These are phyloP conservation scores for Cryptococcus floricola DNA, from an alignment of 1,284 basidiomycete species.

Conservation along the genomic window DNA sequence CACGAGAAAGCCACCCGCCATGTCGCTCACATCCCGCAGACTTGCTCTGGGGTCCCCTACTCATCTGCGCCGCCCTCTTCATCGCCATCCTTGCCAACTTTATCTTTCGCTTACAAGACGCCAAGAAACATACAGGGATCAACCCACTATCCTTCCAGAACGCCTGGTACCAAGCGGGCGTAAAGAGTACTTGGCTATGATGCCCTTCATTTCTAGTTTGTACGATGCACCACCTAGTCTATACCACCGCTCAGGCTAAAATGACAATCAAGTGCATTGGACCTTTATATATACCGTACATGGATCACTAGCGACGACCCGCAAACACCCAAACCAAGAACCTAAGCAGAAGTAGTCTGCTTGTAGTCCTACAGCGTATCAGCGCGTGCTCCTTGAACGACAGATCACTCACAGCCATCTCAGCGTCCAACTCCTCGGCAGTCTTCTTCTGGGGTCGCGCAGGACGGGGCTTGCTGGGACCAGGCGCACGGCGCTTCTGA, in stretches of 20 bases:
- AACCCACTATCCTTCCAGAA: conserved; percentile 33
- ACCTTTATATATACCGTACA: neutral
- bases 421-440: conserved; percentile 58
- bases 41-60: conserved; percentile 69
- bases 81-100: conserved; percentile 82
- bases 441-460: conserved; percentile 54
- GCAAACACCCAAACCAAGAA: neutral
- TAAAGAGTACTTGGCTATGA: conserved; percentile 20
- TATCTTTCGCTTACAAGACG: conserved; percentile 58
- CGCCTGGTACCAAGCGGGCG: conserved; percentile 34
- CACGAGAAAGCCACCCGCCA: neutral
- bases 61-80: conserved; percentile 76
- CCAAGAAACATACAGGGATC: conserved; percentile 25
- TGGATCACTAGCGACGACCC: too few relatives aligned
- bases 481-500: conserved; percentile 55
- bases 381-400: neutral
- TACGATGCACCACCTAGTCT: neutral
- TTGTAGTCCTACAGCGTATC: conserved; percentile 32
- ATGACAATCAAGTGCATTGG: neutral
- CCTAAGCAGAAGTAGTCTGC: conserved; percentile 22
- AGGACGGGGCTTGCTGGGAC: conserved; percentile 35
- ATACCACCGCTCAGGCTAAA: neutral
- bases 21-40: conserved; percentile 54
- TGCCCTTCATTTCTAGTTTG: neutral
- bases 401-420: conserved; percentile 63